Base-by-base conservation (phyloP, 2,329 filamentous ascomycete species). In the Kalaharituber pfeilii region DNA sequence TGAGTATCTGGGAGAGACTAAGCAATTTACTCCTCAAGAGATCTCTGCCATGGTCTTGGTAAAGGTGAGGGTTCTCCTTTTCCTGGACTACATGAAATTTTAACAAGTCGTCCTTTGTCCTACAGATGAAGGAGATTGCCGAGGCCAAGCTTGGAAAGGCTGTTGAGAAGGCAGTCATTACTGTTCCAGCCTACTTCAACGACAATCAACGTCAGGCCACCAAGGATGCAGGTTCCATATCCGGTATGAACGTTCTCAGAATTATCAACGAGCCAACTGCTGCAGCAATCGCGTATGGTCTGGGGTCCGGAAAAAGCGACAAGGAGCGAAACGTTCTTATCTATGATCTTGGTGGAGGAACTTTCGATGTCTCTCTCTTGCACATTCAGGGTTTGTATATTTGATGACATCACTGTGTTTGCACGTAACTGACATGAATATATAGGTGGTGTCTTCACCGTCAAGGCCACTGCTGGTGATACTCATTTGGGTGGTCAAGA, bases 191-290 rank as follows among this genome's bases (percentile, higher is more conserved):
- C 69, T 98, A 98, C 80, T 98, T 98, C 86, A 96, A 96, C 79
- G 91, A 98, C 81, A 94, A 94, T 79, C 91, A 98, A 78, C 84
- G 91, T 75, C 91, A 96, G 75, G 86, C 91, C 63, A 98, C 91
- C 75, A 96, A 96, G 82, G 91, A 96, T 69, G 91, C 91, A 63
- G 91, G 91, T 82, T 84, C 89, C 71, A 98, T 98, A 69, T 76
- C 89, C 67, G 91, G 89, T 66, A 82, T 98, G 61, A 95, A 96
- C 75, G 87, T 98, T 65, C 88, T 98, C 72, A 88, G 91, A 79
- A 96, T 98, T 76, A 96, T 98, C 76, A 98, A 98, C 81, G 91
- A 98, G 78, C 91, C 91, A 59, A 98, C 91, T 61, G 91, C 91
- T 65, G 91, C 91, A 60, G 91, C 91, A 66, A 96, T 96, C 67